Percentiles rank a stretch among this genome's conserved stretches.
phyloP scores from a whole-genome alignment of 2,329 filamentous ascomycete genomes.

The Ceratocystis smalleyi region DNA sequence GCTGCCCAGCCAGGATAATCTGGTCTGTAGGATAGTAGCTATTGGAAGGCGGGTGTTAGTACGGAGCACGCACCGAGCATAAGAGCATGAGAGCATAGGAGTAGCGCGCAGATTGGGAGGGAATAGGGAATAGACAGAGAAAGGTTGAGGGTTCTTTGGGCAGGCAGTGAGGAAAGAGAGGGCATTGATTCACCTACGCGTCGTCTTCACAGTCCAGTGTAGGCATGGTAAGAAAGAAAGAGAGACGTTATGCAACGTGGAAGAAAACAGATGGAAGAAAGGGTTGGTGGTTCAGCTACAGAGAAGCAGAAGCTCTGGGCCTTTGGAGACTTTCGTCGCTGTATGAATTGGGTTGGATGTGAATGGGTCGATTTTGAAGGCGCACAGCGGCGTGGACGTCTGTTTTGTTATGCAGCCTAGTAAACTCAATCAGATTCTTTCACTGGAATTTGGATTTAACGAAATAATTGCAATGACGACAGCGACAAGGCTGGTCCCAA shows the following conservation, averaged over 20 bases:
- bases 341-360: too few relatives aligned
- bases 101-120: neutral
- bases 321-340: too few relatives aligned
- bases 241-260: neutral
- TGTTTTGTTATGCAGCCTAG: too few relatives aligned
- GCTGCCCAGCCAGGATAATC: slow-evolving; percentile 43
- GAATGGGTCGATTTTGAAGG: too few relatives aligned
- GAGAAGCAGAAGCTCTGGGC: too few relatives aligned
- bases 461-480: neutral
- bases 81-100: neutral
- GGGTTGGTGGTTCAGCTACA: neutral
- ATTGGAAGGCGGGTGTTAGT: slow-evolving; percentile 8
- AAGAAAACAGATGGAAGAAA: neutral
- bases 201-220: slow-evolving; percentile 18
- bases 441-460: too few relatives aligned
- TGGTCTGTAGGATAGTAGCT: slow-evolving; percentile 52
- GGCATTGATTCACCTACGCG: slow-evolving; percentile 6
- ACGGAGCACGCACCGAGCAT: neutral
- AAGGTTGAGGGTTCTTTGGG: neutral
- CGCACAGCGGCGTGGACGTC: too few relatives aligned
- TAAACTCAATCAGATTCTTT: too few relatives aligned
- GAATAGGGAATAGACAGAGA: too few relatives aligned
- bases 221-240: slow-evolving; percentile 30
- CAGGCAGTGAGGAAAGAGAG: neutral
- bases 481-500: neutral